These are phyloP conservation scores for Basipetospora chlamydospora DNA, from an alignment of 2,329 filamentous ascomycete genomes.

Conservation along the genomic window DNA sequence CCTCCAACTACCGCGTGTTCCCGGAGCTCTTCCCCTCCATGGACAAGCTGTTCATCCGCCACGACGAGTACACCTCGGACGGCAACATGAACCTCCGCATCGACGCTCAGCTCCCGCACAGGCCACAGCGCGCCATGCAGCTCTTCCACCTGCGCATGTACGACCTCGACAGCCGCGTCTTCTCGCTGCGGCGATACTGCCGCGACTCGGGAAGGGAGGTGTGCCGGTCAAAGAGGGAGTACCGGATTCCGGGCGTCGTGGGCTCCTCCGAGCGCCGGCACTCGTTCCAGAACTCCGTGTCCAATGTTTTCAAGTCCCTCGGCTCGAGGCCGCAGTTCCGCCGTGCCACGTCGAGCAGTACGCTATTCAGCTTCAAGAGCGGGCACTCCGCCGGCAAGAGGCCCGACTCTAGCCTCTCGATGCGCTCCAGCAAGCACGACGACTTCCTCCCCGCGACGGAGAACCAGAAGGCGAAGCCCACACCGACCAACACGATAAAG, in stretches of 20 bases:
- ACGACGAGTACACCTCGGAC: conserved; percentile 80
- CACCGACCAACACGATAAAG: conserved; percentile 58
- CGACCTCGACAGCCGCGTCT: conserved; percentile 71
- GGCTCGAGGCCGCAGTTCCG: conserved; percentile 4
- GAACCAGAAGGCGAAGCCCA: background rate
- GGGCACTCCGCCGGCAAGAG: conserved; percentile 1
- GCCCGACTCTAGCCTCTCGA: background rate
- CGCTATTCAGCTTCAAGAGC: conserved; percentile 5
- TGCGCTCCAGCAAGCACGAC: conserved; percentile 1
- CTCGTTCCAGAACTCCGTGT: conserved; percentile 4
- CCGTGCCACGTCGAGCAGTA: conserved; percentile 1
- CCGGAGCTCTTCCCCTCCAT: conserved; percentile 74
- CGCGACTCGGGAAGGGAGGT: conserved; percentile 87
- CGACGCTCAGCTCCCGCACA: conserved; percentile 40
- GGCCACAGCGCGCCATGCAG: conserved; percentile 37
- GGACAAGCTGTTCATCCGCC: conserved; percentile 65
- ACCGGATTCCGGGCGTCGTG: too few species aligned
- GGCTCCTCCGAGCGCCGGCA: conserved; percentile 1
- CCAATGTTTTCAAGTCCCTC: conserved; percentile 6
- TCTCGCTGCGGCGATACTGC: conserved; percentile 82
- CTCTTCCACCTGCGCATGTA: conserved; percentile 95
- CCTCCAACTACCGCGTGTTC: conserved; percentile 21
- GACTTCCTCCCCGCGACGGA: background rate
- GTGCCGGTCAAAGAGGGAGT: conserved; percentile 67
- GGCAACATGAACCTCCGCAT: conserved; percentile 95